Evolutionary conservation across 2,329 filamentous ascomycete genomes (phyloP), one percentile per base, ranked within the genome.

Genomic region (Gnomoniopsis sp.): DNA sequence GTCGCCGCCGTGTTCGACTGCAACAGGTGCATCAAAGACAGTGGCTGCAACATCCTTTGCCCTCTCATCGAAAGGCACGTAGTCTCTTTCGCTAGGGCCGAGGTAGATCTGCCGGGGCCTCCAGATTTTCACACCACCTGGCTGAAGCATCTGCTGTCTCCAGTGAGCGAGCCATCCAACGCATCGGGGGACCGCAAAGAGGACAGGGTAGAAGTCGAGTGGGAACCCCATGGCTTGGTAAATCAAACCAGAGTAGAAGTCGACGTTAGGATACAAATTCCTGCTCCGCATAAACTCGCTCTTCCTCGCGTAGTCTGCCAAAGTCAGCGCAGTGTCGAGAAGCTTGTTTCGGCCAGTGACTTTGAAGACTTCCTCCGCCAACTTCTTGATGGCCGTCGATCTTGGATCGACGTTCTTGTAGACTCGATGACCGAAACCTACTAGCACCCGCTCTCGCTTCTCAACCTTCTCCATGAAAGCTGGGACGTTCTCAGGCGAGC

Each of bases 331-430:
- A 0, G 79, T 80, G 63, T 81, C 78, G 43, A 81, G 75, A 7
- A 81, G 72, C 66, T 77, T 71, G 69, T 81, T 80, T n/a, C 78
- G 72, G 4, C 78, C 78, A 1, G 78, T 80, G 26, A 80, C 77
- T 48, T 72, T 68, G 66, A 81, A 81, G 21, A 81, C 78, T 60
- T 77, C 72, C 55, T 80, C 77, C 34, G 79, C 78, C 1, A 82
- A 73, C 61, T 75, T 68, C 6, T 75, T 72, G 61, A 83, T 80
- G 36, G 77, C 77, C 6, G 73, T 79, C 12, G 75, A 78, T 3
- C 81, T 76, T 4, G 81, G 81, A 61, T 84, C 81, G 0, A 79
- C 76, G 64, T 79, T 81, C 64, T 80, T 78, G 69, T 82, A 82
- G 23, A 82, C 76, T 22, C 80, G 75, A 69, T 84, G 81, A 6